phyloP scores from a whole-genome alignment of 2,329 filamentous ascomycete species.

The Pyricularia grisea region DNA sequence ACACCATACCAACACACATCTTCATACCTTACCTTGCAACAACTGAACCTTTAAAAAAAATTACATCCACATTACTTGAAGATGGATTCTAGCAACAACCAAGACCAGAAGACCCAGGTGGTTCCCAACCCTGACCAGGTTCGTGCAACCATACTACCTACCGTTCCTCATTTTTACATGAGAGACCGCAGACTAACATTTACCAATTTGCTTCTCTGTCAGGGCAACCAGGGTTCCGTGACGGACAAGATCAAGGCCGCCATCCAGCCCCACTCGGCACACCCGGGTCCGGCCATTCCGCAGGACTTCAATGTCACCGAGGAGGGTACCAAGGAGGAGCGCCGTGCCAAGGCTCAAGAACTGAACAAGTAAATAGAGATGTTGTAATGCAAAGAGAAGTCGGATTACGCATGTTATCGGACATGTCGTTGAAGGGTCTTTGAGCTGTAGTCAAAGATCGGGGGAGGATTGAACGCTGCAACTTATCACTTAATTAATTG shows the following conservation, averaged over 20 bases:
- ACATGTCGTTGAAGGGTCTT: not conserved
- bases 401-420: not conserved
- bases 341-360: conserved; percentile 52
- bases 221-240: conserved; percentile 21
- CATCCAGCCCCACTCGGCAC: conserved; percentile 42
- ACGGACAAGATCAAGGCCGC: conserved; percentile 32
- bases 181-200: not conserved
- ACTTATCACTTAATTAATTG: not conserved
- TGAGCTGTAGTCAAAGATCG: not conserved
- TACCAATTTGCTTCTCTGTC: not conserved
- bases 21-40: not conserved
- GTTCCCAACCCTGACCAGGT: conserved; percentile 10
- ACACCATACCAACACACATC: not conserved
- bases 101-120: conserved; percentile 14
- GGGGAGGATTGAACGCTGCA: no score
- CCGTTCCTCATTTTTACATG: not conserved
- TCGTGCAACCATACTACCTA: not conserved
- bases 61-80: not conserved
- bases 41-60: conserved; percentile 1
- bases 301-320: conserved; percentile 41
- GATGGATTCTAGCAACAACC: conserved; percentile 19
- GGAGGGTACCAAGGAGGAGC: conserved; percentile 61
- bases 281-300: conserved; percentile 48
- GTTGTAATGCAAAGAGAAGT: not conserved
- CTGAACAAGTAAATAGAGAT: conserved; percentile 45